Evolutionary conservation across 768 basidiomycete species (phyloP), one percentile per base, ranked within the genome.

Genomic region (Rubroboletus pulcherrimus): DNA sequence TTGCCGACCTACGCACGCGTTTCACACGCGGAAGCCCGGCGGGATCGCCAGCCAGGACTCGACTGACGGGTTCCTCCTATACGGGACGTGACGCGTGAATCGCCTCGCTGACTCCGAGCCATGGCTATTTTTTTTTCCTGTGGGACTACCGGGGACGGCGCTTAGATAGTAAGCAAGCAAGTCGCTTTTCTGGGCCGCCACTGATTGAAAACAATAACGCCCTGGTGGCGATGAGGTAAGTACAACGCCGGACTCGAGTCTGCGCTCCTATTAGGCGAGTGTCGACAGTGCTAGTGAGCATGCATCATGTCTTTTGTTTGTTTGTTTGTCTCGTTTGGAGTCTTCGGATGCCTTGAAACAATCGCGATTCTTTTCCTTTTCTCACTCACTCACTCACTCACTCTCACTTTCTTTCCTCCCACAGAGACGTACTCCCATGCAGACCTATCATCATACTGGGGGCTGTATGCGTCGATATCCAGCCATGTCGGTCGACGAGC

Each of bases 401-500:
- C 10, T 37, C 51, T 11, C 38, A 31, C 24, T 2, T 44, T 3
- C 21, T 19, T 15, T 12, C 19, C 31, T 48, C 42, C 30, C 44
- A 49, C 42, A 30, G 46, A 49, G 57, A n/a, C 24, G 30, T 15
- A 7, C 35, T 26, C 15, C 15, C 29, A 64, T 63, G 62, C 55
- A 57, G 46, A 24, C 34, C 17, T 30, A 57, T 54, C 52, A 34
- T 45, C 49, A 39, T 26, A 8, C 35, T 4, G 54, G 47, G 38
- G 41, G 41, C n/a, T 30, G 41, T 34, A 9, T 7, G 5, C 31
- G 38, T 44, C 56, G 62, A 15, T 15, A 61, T 50, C 54, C 61
- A 8, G 39, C 21, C 24, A 38, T 64, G 53, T 51, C 62, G 0
- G 38, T 51, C 24, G 62, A 64, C 14, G 62, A 63, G 21, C 49